Percentiles rank a stretch among this genome's conserved stretches.
phyloP scores from a whole-genome alignment of 805 yeast genomes.

The Candida hungchunana region DNA sequence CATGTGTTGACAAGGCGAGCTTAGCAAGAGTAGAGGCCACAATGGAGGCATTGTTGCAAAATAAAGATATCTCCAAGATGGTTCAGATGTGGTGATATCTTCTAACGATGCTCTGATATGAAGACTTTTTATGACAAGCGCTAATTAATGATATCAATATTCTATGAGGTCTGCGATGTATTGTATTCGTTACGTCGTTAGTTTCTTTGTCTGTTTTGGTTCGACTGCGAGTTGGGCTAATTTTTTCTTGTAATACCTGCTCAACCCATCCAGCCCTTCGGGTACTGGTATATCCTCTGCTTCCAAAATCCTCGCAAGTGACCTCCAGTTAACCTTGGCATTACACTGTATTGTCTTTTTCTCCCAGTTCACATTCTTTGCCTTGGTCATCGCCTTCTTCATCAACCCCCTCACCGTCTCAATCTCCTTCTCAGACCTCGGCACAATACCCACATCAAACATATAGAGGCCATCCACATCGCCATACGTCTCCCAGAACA shows the following conservation, averaged over 20 bases:
- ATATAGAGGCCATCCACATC: constrained; percentile 24
- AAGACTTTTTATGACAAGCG: background rate
- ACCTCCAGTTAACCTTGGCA: constrained; percentile 16
- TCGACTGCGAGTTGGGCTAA: background rate
- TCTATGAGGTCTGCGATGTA: background rate
- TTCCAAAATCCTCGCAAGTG: constrained; percentile 7
- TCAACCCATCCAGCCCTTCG: constrained; percentile 4
- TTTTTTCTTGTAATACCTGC: background rate
- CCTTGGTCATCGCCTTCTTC: constrained; percentile 4
- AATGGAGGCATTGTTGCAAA: constrained; percentile 9
- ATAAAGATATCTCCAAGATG: constrained; percentile 4
- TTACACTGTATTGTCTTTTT: constrained; percentile 4
- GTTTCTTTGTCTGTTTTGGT: too few relatives aligned
- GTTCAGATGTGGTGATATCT: constrained; percentile 9
- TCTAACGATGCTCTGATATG: background rate
- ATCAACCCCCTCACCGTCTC: constrained; percentile 7
- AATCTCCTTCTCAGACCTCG: constrained; percentile 8
- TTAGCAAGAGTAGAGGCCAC: constrained; percentile 12
- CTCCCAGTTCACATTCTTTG: constrained; percentile 1
- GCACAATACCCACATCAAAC: constrained; percentile 16
- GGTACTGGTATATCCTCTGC: constrained; percentile 11
- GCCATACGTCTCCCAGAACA: constrained; percentile 10
- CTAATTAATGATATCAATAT: background rate
- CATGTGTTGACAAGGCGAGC: constrained; percentile 6
- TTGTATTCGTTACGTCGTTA: too few relatives aligned